Base-by-base conservation (phyloP, 176 grass and related monocot species). In the Rhynchospora pubera region DNA sequence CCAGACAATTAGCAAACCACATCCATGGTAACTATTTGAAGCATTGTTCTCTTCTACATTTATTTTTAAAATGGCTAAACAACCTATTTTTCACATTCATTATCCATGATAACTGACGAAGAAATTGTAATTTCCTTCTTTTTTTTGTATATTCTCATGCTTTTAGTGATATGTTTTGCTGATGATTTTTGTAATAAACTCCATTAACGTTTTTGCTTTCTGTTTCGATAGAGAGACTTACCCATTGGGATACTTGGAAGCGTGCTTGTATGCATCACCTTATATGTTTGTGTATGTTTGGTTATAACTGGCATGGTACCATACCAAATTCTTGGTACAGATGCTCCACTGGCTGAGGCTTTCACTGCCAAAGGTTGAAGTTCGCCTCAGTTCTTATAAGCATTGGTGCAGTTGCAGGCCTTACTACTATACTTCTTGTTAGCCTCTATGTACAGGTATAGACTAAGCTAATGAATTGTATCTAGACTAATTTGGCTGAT, bases 221-320 rank as follows among this genome's bases (percentile, higher is more conserved):
- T 82, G 19, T 65, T 63, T 85, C 4, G 67, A 30, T 87, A 95
- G 92, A 93, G 91, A 70, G 92, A 99, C 60, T 90, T 99, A 71
- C 92, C 96, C 16, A 87, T 99, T 52, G 91, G 89, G 62, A 99
- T 99, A 77, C 85, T 99, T 65, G 96, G 85, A 45, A 99, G 96
- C 89, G 89, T 95, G 84, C 53, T 95, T 42, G 92, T 59, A 68
- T 99, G 96, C 83, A 81, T 89, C 19, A 67, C 85, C 70, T 85
- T 99, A 57, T 99, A 99, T 77, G 83, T 99, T 91, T 87, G 86
- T 87, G 96, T 99, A 13, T 99, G 96, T 51, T 87, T 99, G 86
- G 96, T 99, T 62, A 86, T 99, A 89, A 99, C 96, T 77, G 96
- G 93, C 83, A 99, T 99, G 96, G 87, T 99, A 21, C 96, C 96